Conservation (phyloP, 768 basidiomycete species). For the Lactarius pseudohatsudake region DNA sequence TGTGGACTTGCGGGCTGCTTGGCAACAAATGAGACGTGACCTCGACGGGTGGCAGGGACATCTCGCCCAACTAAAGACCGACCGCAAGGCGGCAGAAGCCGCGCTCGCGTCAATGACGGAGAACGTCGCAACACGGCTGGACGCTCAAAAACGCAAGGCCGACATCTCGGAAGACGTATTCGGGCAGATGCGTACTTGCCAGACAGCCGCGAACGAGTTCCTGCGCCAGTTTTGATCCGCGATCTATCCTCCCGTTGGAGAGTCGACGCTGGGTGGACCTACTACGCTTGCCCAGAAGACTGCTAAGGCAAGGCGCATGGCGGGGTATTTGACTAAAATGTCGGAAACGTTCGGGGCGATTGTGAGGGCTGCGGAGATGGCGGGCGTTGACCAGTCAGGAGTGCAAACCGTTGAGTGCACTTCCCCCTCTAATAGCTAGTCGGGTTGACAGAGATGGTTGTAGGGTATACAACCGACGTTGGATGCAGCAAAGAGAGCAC, state of each 20-base stretch:
- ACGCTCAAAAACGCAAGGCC: conserved; percentile 65
- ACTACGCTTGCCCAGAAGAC: conserved; percentile 68
- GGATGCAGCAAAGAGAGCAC: conserved; percentile 70
- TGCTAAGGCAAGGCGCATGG: conserved; percentile 85
- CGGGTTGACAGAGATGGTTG: conserved; percentile 2
- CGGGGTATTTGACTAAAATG: conserved; percentile 73
- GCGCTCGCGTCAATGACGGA: conserved; percentile 75
- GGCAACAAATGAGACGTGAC: conserved; percentile 48
- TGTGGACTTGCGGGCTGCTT: conserved; percentile 47
- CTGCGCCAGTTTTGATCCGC: conserved; percentile 94
- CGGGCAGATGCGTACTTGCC: conserved; percentile 83
- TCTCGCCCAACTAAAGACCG: conserved; percentile 65
- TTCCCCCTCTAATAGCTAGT: neutral
- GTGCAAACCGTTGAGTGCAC: conserved; percentile 60
- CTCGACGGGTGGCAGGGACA: conserved; percentile 57
- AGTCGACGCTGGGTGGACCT: conserved; percentile 44
- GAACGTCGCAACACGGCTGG: conserved; percentile 68
- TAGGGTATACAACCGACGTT: conserved; percentile 79
- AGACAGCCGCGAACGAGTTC: conserved; percentile 94
- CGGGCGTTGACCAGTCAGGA: conserved; percentile 59
- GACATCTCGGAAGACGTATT: conserved; percentile 79
- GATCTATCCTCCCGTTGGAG: conserved; percentile 71
- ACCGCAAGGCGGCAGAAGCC: conserved; percentile 63
- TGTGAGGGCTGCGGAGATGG: conserved; percentile 57
- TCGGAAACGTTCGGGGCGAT: conserved; percentile 80